Evolutionary conservation across 768 basidiomycete genomes (phyloP), one percentile per base, ranked within the genome.

Genomic region (Crucibulum laeve): DNA sequence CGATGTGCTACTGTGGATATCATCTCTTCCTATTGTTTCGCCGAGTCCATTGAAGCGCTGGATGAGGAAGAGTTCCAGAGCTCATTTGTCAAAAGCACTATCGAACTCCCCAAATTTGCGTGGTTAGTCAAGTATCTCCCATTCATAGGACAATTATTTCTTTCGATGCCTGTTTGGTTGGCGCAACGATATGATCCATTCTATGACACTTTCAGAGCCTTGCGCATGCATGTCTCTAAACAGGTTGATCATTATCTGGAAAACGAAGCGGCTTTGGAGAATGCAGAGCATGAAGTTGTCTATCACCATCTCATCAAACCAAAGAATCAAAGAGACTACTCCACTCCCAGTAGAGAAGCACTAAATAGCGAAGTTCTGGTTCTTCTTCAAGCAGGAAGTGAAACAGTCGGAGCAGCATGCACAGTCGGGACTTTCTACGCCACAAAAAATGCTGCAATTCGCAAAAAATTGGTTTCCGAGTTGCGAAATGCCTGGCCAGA

Each of bases 1-100:
- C 62, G 70, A 25, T 68, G 68, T 24, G 57, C 63, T 11, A 63
- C 70, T 7, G 52, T 71, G 47, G 74, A 74, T 47, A 65, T 71
- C 38, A 68, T 76, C 40, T 59, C 70, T 8, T 57, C 63, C 4
- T 70, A 71, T 48, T 66, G 65, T 49, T 73, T 74, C 40, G 60
- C 62, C 11, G 52, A 56, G 21, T 63, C 55, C 17, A 46, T 59
- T 23, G 53, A 66, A 36, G 55, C 62, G 7, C 53, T 72, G 11
- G 56, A 61, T 15, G 51, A 44, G 26, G 59, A 56, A 3, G 55
- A 57, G 6, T 74, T 76, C 45, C 50, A 51, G 11, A 55, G 63
- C 14, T 64, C 65, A 4, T 43, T 72, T 11, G 46, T 72, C 11
- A 25, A 60, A 11, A 56, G 57, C 25, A 60, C 69, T 24, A 59